A percentile compares a stretch with the other conserved stretches of the same genome.
Conservation (phyloP, 2,329 filamentous ascomycete genomes). For the Fusarium sp. region DNA sequence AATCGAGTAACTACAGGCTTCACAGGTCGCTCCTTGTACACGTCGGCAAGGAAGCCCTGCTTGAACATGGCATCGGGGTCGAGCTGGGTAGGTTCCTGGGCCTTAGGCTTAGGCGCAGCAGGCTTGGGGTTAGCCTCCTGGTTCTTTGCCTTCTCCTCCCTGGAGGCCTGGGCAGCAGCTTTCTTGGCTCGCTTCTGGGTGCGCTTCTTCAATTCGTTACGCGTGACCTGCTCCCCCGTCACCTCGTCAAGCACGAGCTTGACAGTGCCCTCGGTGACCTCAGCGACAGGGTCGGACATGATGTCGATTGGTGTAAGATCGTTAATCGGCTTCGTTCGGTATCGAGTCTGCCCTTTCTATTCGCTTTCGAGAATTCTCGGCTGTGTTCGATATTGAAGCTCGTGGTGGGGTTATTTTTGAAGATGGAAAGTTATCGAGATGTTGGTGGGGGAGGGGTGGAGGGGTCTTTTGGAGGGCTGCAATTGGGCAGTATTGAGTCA, state of each 20-base stretch:
- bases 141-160: conserved; percentile 46
- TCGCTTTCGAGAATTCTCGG: not conserved
- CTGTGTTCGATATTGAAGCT: conserved; percentile 30
- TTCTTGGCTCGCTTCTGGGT: conserved; percentile 67
- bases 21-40: conserved; percentile 73
- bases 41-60: conserved; percentile 77
- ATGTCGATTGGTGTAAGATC: conserved; percentile 1
- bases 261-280: conserved; percentile 46
- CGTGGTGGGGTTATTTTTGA: conserved; percentile 43
- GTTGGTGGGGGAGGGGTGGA: conserved; percentile 40
- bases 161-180: conserved; percentile 61
- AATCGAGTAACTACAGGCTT: conserved; percentile 76
- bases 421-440: conserved; percentile 36
- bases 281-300: conserved; percentile 42
- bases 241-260: conserved; percentile 71
- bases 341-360: not conserved
- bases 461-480: conserved; percentile 6
- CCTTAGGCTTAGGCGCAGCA: conserved; percentile 55
- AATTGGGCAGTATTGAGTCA: conserved; percentile 32
- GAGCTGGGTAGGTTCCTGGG: conserved; percentile 52
- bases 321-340: not conserved
- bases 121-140: conserved; percentile 44
- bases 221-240: conserved; percentile 73
- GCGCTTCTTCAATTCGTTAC: conserved; percentile 70
- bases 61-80: conserved; percentile 79